Percentiles rank a stretch among this genome's conserved stretches.
phyloP scores from a whole-genome alignment of 2,329 filamentous ascomycete species.

The Nigrospora sphaerica region DNA sequence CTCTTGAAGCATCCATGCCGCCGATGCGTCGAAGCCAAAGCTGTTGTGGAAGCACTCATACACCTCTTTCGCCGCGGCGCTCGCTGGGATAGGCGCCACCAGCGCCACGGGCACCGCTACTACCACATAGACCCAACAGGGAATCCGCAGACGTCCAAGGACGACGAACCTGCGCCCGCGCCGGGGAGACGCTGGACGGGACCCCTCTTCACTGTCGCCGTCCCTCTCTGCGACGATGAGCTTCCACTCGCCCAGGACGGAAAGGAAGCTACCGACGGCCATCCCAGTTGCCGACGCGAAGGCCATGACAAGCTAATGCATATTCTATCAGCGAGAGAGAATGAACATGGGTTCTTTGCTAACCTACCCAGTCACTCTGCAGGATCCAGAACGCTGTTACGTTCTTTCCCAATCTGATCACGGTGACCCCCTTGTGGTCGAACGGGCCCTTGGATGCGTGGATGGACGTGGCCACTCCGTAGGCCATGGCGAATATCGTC shows the following conservation, averaged over 20 bases:
- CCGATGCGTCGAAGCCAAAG: not conserved
- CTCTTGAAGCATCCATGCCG: not conserved
- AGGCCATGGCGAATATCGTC: not conserved
- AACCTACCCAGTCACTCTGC: too few relatives aligned
- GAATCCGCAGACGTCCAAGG: not conserved
- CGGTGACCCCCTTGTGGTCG: too few relatives aligned
- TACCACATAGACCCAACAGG: conserved; percentile 1
- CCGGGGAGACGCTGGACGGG: not conserved
- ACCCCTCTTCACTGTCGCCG: not conserved
- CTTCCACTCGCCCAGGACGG: not conserved
- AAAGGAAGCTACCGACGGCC: not conserved
- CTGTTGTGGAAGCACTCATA: not conserved
- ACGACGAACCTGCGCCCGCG: not conserved
- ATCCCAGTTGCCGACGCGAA: not conserved
- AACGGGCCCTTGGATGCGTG: not conserved
- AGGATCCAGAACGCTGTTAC: too few relatives aligned
- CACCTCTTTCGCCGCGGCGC: not conserved
- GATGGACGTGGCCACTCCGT: not conserved
- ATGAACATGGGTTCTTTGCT: not conserved
- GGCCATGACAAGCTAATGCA: not conserved
- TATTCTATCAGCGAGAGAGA: not conserved
- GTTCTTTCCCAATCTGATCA: too few relatives aligned
- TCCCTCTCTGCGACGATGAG: not conserved
- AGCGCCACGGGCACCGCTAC: not conserved
- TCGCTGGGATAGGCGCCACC: not conserved